phyloP scores from a whole-genome alignment of 805 yeast species.

The Candida sanyiensis region DNA sequence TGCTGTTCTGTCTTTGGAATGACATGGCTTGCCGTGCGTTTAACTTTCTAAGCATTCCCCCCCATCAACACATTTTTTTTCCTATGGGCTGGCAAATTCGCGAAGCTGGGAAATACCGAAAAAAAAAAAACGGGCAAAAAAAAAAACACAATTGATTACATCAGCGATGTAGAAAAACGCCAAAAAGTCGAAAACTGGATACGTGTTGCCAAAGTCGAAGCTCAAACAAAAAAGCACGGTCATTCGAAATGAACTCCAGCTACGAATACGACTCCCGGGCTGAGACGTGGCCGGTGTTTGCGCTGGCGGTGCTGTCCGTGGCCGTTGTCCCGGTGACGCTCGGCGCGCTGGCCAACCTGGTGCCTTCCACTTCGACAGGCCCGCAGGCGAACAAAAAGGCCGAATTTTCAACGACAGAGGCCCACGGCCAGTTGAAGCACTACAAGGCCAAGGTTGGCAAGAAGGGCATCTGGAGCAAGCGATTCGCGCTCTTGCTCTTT shows the following conservation, averaged over 20 bases:
- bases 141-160: too few relatives aligned
- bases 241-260: constrained; percentile 21
- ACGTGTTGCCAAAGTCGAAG: too few relatives aligned
- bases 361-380: too few relatives aligned
- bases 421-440: constrained; percentile 9
- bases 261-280: constrained; percentile 25
- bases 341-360: constrained; percentile 10
- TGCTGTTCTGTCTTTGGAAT: constrained; percentile 3
- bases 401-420: background rate
- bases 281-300: constrained; percentile 27
- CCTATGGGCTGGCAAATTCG: background rate
- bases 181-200: too few relatives aligned
- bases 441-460: constrained; percentile 11
- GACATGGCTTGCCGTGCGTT: background rate
- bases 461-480: constrained; percentile 14
- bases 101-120: background rate
- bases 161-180: too few relatives aligned
- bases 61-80: constrained; percentile 1
- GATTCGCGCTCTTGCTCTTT: constrained; percentile 13
- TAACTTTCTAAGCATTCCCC: background rate
- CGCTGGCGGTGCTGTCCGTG: constrained; percentile 23
- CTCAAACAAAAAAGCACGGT: background rate
- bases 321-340: constrained; percentile 21
- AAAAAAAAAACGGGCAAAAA: too few relatives aligned
- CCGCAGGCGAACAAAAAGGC: constrained; percentile 8